Evolutionary conservation across 176 grass and related monocot species (phyloP), one percentile per base, ranked within the genome.

Genomic region (Bolboschoenus planiculmis): DNA sequence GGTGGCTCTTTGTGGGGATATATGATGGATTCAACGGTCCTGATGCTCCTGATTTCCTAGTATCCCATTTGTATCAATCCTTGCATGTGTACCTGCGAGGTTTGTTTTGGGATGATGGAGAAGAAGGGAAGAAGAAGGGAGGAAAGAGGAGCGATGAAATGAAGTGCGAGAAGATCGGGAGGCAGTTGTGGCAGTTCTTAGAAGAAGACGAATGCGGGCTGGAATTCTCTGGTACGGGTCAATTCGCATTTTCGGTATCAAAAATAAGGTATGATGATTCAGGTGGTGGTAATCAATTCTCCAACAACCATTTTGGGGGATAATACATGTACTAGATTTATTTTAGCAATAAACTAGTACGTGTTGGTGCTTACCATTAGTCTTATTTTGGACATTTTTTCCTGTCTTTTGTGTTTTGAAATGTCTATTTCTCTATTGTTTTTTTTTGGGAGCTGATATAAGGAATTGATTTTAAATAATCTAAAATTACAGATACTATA

Each of bases 11-110:
- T 54, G 90, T 97, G 71, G 92, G 94, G 48, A 97, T 97, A 87
- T 97, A 97, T 79, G 92, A 97, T 61, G 94, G 94, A 37, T 97
- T 97, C 88, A 97, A 94, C 18, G 92, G 94, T 5, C 92, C 94
- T 29, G 94, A 97, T 72, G 94, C 94, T 8, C 90, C 92, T 14
- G 94, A 97, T 76, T 97, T 97, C 86, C 87, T 97, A 20, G 92
- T 94, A 53, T 83, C 87, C 36, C 88, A 92, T 80, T 90, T 97
- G 71, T 97, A 92, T 83, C 91, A 85, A 63, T 87, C 83, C 79
- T 76, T 97, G 15, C 84, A 92, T 54, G 83, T 79, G 57, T 85
- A 94, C 77, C 88, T 97, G 36, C 88, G 88, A 0, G 94, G 92
- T 31, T 91, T 97, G 48, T 97, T 97, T 84, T 97, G 93, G 81